Base-by-base conservation (phyloP, 768 basidiomycete species). In the Panellus pusillus region DNA sequence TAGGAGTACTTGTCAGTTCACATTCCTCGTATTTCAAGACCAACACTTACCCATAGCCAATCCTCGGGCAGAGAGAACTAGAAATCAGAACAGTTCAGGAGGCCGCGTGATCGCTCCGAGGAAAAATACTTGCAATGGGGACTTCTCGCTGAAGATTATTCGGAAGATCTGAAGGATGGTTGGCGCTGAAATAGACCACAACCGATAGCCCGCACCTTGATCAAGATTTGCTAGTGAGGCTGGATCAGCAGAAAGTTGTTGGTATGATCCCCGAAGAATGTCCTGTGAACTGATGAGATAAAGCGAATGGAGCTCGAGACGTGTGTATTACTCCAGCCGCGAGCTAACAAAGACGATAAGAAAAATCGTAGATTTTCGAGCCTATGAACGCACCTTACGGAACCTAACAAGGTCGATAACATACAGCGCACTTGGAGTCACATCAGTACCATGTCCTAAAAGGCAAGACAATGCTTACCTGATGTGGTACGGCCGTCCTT, bases 361-460 rank as follows among this genome's bases (percentile, higher is more conserved):
- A 35, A 37, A 36, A 57, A 37, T 47, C 12, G 9, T 44, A 48
- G 32, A 44, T 9, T 20, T n/a, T 31, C 28, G 31, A 13, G 51
- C 12, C 24, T 29, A 44, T 20, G 19, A 24, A 65, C 77, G 18
- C 57, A 91, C 88, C 75, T 94, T 89, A 61, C 97, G 85, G 83
- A 99, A 98, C 35, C 91, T 84, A 42, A 92, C 91, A 9, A 99
- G 82, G 70, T 98, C 97, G 43, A 99, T 84, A 12, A 98, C 93
- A 67, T 98, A 99, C 4, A 99, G 74, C 0, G 97, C 97, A 69
- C 94, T 97, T 40, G 8, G 32, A 54, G 12, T 44, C 12, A 47
- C 6, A 29, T 66, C 44, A 65, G 52, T 8, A 40, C 29, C 20
- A 36, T 32, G 13, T 38, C 17, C 28, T 4, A 15, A 50, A 17